A percentile compares a stretch with the other conserved stretches of the same genome.
These are phyloP conservation scores for Alternaria arborescens DNA, from an alignment of 2,329 filamentous ascomycete species.

Conservation along the genomic window DNA sequence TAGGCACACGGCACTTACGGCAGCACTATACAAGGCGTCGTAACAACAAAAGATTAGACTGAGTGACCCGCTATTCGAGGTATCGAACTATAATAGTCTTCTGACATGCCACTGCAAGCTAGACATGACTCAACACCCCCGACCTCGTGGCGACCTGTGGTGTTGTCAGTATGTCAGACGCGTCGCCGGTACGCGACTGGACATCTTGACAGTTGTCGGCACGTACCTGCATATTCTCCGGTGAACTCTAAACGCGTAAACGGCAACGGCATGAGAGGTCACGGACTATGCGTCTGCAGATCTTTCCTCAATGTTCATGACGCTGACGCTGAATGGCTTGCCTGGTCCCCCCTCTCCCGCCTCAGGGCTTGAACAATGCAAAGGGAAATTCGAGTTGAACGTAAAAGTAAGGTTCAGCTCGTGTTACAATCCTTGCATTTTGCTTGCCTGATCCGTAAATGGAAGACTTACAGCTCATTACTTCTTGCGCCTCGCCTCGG, in stretches of 20 bases:
- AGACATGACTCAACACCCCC: neutral
- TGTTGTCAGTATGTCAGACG: neutral
- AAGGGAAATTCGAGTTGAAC: neutral
- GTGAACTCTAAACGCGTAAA: neutral
- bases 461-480: neutral
- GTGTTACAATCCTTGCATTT: neutral
- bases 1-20: neutral
- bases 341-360: neutral
- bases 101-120: neutral
- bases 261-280: neutral
- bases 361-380: neutral
- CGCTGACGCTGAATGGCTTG: neutral
- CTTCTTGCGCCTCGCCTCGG: conserved; percentile 3
- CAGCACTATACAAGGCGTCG: neutral
- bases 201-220: neutral
- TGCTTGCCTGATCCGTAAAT: neutral
- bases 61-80: neutral
- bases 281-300: neutral
- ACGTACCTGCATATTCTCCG: conserved; percentile 3
- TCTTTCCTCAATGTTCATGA: neutral
- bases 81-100: neutral
- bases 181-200: neutral
- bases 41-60: neutral
- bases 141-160: neutral
- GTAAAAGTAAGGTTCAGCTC: neutral